These are phyloP conservation scores for Saitozyma podzolica DNA, from an alignment of 768 basidiomycete genomes.

Conservation along the genomic window DNA sequence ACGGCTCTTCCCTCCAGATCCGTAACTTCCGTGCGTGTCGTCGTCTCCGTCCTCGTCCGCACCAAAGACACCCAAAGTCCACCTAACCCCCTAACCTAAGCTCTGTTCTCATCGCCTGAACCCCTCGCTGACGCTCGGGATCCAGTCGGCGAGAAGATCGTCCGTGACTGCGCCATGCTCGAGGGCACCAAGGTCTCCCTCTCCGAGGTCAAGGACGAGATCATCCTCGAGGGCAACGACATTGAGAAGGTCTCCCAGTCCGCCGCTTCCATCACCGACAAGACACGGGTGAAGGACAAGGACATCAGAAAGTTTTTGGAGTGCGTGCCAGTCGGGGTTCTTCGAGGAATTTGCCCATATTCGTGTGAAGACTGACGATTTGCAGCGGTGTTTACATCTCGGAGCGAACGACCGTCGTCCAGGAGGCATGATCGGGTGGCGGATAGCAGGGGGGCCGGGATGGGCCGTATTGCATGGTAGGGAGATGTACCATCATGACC, in stretches of 20 bases:
- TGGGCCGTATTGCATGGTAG: not conserved
- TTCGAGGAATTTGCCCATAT: not conserved
- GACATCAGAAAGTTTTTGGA: slow-evolving; percentile 92
- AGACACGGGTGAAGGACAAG: slow-evolving; percentile 97
- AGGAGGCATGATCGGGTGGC: slow-evolving; percentile 18
- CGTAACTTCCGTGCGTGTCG: slow-evolving; percentile 52
- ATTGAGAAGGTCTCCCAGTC: slow-evolving; percentile 97
- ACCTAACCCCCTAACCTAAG: not conserved
- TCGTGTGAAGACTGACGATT: not conserved
- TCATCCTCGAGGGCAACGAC: slow-evolving; percentile 91
- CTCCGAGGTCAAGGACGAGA: slow-evolving; percentile 52
- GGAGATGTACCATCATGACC: slow-evolving; percentile 1
- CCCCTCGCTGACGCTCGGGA: not conserved
- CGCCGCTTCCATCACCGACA: slow-evolving; percentile 94
- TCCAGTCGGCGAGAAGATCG: slow-evolving; percentile 64
- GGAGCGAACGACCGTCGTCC: slow-evolving; percentile 48
- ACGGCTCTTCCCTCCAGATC: slow-evolving; percentile 51
- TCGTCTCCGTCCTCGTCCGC: not conserved
- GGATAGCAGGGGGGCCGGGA: not conserved
- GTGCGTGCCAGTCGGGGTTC: slow-evolving; percentile 65
- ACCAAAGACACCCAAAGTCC: not conserved
- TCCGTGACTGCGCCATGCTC: slow-evolving; percentile 90
- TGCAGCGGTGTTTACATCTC: slow-evolving; percentile 51
- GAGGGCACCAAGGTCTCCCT: slow-evolving; percentile 61
- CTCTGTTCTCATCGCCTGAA: no score